Percentiles rank a stretch among this genome's conserved stretches.
Evolutionary conservation across 441 rosid genomes (phyloP).

Genomic region (Jatropha multifida): DNA sequence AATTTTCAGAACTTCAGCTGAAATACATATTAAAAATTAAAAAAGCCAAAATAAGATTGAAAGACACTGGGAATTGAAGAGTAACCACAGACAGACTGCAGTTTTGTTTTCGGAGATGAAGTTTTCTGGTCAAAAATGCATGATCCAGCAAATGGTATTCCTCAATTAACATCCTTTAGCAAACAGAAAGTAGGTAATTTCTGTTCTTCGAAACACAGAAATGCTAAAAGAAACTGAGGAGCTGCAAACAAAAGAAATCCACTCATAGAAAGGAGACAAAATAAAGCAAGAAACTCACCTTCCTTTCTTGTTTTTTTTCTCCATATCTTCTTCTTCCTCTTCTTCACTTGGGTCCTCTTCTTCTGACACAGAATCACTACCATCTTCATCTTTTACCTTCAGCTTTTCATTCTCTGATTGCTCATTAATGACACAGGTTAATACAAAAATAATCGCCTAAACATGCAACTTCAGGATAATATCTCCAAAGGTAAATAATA

Average conservation of each 20-base stretch:
- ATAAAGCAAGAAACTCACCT: slow-evolving; percentile 22
- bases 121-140: neutral
- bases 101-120: neutral
- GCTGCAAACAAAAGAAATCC: neutral
- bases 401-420: slow-evolving; percentile 33
- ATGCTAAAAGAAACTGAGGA: neutral
- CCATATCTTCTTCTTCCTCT: slow-evolving; percentile 24
- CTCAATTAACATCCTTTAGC: slow-evolving; percentile 2
- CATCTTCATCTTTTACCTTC: slow-evolving; percentile 32
- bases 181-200: neutral
- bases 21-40: neutral
- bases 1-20: neutral
- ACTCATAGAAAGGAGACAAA: neutral
- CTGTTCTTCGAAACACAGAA: neutral
- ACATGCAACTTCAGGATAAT: slow-evolving; percentile 23
- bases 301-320: slow-evolving; percentile 34
- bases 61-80: neutral
- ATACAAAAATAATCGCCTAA: slow-evolving; percentile 24
- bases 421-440: slow-evolving; percentile 25
- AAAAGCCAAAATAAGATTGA: neutral
- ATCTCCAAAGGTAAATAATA: slow-evolving; percentile 26
- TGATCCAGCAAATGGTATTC: neutral
- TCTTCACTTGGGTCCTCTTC: slow-evolving; percentile 31
- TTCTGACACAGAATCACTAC: slow-evolving; percentile 30
- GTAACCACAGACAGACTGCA: neutral